These are phyloP conservation scores for Juglanconis oblonga DNA, from an alignment of 2,329 filamentous ascomycete species.

Conservation along the genomic window DNA sequence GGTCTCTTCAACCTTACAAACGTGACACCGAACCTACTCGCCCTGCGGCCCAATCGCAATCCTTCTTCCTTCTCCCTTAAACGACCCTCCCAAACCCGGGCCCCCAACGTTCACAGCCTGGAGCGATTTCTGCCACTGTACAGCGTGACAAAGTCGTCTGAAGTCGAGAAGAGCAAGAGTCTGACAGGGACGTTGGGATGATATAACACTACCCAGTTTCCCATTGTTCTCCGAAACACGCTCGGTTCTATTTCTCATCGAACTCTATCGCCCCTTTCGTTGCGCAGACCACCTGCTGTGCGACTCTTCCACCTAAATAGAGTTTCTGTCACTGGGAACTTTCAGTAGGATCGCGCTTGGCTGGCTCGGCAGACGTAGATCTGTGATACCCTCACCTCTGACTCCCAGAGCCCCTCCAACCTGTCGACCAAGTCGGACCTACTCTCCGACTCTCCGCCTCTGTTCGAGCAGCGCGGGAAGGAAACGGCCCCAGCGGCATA, in stretches of 20 bases:
- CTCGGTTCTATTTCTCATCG: constrained; percentile 1
- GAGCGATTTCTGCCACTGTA: no score
- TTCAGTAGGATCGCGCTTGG: constrained; percentile 1
- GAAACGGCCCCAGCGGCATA: not conserved
- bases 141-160: no score
- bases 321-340: not conserved
- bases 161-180: no score
- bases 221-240: constrained; percentile 5
- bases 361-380: not conserved
- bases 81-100: no score
- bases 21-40: no score
- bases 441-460: not conserved
- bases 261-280: not conserved
- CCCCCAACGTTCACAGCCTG: no score
- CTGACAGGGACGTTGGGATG: not conserved
- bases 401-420: not conserved
- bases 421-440: no score
- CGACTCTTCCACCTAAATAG: constrained; percentile 3
- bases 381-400: not conserved
- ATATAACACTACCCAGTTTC: not conserved
- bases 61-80: no score
- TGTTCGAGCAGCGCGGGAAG: not conserved
- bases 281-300: constrained; percentile 10
- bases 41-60: no score
- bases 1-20: no score